phyloP scores from a whole-genome alignment of 331 rosid genomes.

The Quercus lobata region DNA sequence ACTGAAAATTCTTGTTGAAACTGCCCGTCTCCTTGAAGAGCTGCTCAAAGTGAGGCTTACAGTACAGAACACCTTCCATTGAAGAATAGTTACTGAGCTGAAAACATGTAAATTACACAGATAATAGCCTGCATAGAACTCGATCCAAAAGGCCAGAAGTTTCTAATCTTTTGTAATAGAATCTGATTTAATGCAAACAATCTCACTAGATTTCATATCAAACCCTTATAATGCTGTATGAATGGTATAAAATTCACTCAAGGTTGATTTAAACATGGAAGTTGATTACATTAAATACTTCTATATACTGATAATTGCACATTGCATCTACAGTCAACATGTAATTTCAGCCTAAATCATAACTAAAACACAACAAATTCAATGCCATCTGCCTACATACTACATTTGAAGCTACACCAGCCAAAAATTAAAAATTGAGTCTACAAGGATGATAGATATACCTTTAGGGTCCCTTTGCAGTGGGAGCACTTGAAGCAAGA shows the following conservation, averaged over 20 bases:
- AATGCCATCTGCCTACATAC: not conserved
- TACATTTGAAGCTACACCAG: not conserved
- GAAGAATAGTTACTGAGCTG: conserved; percentile 97
- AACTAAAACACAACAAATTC: not conserved
- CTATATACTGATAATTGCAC: not conserved
- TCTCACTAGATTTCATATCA: not conserved
- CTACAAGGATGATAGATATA: not conserved
- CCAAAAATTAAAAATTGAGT: conserved; percentile 5
- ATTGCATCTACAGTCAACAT: not conserved
- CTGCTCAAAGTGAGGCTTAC: conserved; percentile 98
- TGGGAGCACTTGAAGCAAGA: conserved; percentile 94
- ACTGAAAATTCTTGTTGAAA: conserved; percentile 84
- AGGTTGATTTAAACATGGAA: not conserved
- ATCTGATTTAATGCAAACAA: conserved; percentile 7
- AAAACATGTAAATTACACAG: conserved; percentile 24
- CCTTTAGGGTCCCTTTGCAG: conserved; percentile 97
- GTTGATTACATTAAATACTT: not conserved
- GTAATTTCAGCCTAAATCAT: conserved; percentile 1
- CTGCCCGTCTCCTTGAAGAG: conserved; percentile 89
- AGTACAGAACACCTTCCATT: conserved; percentile 96
- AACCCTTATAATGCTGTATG: not conserved
- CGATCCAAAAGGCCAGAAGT: conserved; percentile 11
- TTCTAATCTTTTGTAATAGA: conserved; percentile 7
- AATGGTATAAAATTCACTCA: not conserved
- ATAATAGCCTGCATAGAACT: not conserved